These are phyloP conservation scores for Alternaria gaisen DNA, from an alignment of 2,329 filamentous ascomycete species.

Conservation along the genomic window DNA sequence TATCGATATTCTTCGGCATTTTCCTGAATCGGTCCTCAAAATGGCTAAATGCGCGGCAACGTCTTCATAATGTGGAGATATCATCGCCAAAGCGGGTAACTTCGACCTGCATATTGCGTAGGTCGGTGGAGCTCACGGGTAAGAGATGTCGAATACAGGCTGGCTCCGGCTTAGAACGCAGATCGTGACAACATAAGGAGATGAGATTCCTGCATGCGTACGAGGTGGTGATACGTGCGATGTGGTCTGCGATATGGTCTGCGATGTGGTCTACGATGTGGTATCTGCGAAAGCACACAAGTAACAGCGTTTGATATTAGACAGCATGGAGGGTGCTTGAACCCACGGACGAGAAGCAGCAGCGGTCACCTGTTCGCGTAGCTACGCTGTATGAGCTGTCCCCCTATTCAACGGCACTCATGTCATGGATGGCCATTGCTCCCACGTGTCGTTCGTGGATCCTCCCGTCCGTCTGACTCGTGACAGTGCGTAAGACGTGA, in stretches of 20 bases:
- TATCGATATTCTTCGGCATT: conserved; percentile 2
- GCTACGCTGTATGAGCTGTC: not conserved
- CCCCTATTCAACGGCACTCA: conserved; percentile 23
- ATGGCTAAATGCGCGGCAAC: conserved; percentile 3
- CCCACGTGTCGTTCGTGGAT: conserved; percentile 28
- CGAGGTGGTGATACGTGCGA: not conserved
- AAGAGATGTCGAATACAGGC: conserved; percentile 4
- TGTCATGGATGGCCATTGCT: conserved; percentile 25
- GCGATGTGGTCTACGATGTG: not conserved
- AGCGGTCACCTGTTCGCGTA: not conserved
- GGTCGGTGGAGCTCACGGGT: conserved; percentile 9
- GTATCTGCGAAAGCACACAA: not conserved
- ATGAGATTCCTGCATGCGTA: not conserved
- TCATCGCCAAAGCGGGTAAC: conserved; percentile 1
- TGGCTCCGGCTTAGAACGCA: not conserved
- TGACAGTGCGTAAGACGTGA: not conserved
- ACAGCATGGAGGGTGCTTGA: not conserved
- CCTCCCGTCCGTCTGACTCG: conserved; percentile 19
- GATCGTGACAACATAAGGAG: conserved; percentile 1
- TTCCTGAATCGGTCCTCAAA: not conserved
- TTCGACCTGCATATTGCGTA: conserved; percentile 6
- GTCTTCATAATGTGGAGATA: conserved; percentile 4
- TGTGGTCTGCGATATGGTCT: not conserved
- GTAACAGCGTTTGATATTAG: not conserved
- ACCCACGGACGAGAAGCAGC: not conserved